Evolutionary conservation across 352 stramenopile genomes (phyloP), one percentile per base, ranked within the genome.

Genomic region (Blastocystis sp.): DNA sequence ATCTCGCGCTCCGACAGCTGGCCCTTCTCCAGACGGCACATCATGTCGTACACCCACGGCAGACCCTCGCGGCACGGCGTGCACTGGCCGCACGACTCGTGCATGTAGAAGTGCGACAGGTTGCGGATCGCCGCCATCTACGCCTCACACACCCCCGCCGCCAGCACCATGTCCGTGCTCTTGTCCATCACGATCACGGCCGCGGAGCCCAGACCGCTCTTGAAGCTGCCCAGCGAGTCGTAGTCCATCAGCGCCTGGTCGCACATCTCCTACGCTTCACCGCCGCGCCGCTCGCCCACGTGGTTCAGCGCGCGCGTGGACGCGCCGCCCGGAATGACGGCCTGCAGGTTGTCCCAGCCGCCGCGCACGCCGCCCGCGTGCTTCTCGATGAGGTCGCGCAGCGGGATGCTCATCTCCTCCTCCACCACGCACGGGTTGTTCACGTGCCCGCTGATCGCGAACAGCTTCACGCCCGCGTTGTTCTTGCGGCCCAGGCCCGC

Each of bases 241-340:
- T 98, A 99, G 91, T 99, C 97, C 96, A 99, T 99, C 89, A 99
- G 94, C 68, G 98, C 97, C 89, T 98, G 95, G 89, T 98, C 92
- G 89, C 93, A 96, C 65, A 93, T 91, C n/a, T 91, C 89, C 90
- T 95, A 64, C 28, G 28, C 28, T 34, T 34, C 28, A 34, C 28
- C 28, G 28, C 28, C 28, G 28, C 28, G 28, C 28, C 28, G 28
- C 28, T 34, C 28, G 28, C 40, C 64, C 40, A 71, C 64, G 0
- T 71, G 9, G 19, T 71, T 71, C 34, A 71, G 90, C 93, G 95
- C 71, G 94, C 89, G 84, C 94, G 92, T 90, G 94, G 89, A 91
- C 34, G 90, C 90, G 42, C 89, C 94, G 88, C 96, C 96, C 3
- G 96, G 96, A 90, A 98, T 98, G 90, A 96, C 96, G 42, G 96